Evolutionary conservation across 2,329 filamentous ascomycete species (phyloP).

Genomic region (Botrytis byssoidea): DNA sequence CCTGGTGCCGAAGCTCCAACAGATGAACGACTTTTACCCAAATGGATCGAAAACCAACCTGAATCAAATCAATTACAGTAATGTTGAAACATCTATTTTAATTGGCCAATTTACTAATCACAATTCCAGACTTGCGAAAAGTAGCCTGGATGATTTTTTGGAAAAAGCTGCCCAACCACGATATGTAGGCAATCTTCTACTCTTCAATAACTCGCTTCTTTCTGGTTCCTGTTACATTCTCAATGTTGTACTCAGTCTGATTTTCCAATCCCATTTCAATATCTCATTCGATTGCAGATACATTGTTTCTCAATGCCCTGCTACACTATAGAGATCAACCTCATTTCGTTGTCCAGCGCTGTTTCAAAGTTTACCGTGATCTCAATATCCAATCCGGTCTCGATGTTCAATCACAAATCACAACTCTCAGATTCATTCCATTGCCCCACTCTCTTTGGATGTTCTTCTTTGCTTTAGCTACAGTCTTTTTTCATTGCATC

Average conservation of each 20-base stretch:
- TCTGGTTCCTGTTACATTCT: background rate
- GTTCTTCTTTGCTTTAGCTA: background rate
- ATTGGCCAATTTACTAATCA: background rate
- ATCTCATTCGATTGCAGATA: background rate
- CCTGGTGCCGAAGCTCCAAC: conserved; percentile 11
- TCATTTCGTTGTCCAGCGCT: background rate
- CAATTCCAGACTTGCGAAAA: conserved; percentile 28
- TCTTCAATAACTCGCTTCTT: background rate
- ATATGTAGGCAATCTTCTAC: conserved; percentile 36
- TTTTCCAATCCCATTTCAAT: background rate
- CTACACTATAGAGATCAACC: background rate
- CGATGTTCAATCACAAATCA: background rate
- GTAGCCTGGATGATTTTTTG: conserved; percentile 31
- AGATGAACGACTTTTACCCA: conserved; percentile 33
- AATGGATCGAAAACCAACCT: conserved; percentile 47
- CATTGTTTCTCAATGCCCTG: background rate
- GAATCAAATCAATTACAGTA: conserved; percentile 41
- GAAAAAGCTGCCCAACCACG: conserved; percentile 47
- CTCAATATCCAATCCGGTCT: background rate
- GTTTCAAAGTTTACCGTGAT: background rate
- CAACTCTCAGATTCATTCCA: background rate
- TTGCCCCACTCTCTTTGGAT: background rate
- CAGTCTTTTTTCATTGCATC: background rate
- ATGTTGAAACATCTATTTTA: conserved; percentile 29
- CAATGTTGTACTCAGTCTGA: background rate